These are phyloP conservation scores for Strobilomyces dryophilus DNA, from an alignment of 768 basidiomycete genomes.

Conservation along the genomic window DNA sequence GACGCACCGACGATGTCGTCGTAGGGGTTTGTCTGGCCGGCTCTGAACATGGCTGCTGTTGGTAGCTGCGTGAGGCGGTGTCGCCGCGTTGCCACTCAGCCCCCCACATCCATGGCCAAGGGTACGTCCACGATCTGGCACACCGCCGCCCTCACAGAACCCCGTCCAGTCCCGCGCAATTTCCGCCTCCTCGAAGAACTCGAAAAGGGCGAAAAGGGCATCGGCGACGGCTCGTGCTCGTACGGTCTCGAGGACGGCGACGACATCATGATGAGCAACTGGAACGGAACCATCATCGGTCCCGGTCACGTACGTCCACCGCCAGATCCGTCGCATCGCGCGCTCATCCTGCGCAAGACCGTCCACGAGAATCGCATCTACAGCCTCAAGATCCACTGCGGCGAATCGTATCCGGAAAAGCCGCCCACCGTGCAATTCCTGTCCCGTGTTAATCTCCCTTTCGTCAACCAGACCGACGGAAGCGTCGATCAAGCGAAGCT, in stretches of 20 bases:
- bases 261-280: conserved; percentile 96
- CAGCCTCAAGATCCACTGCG: conserved; percentile 87
- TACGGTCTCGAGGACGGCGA: conserved; percentile 95
- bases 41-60: conserved; percentile 58
- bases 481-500: conserved; percentile 74
- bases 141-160: neutral
- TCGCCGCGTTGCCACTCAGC: too few species aligned
- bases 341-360: conserved; percentile 48
- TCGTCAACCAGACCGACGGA: conserved; percentile 73
- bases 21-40: conserved; percentile 67
- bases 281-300: conserved; percentile 99
- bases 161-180: conserved; percentile 79
- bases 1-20: conserved; percentile 88
- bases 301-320: conserved; percentile 83
- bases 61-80: conserved; percentile 31
- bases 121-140: conserved; percentile 31
- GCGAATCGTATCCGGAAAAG: conserved; percentile 64
- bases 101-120: conserved; percentile 45
- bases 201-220: conserved; percentile 99
- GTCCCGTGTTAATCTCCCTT: conserved; percentile 90
- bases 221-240: conserved; percentile 96
- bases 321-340: conserved; percentile 10
- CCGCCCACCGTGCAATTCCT: conserved; percentile 83
- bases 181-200: conserved; percentile 97
- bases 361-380: conserved; percentile 99